These are phyloP conservation scores for Camelina neglecta DNA, from an alignment of 345 rosid genomes.

Conservation along the genomic window DNA sequence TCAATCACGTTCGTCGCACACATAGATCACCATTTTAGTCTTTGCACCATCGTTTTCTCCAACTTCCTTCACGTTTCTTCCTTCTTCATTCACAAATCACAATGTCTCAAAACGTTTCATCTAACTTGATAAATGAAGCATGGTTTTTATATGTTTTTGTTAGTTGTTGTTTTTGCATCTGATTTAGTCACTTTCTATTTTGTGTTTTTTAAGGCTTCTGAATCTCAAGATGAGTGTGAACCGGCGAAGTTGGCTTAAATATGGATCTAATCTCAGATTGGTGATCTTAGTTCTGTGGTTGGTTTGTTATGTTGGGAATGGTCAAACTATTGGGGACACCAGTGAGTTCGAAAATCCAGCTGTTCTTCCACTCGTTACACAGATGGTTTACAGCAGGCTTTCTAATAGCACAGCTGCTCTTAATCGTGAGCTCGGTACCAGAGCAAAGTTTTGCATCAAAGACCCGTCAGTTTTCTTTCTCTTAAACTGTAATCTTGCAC, in stretches of 20 bases:
- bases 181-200: constrained; percentile 3
- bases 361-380: constrained; percentile 54
- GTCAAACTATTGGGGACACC: constrained; percentile 61
- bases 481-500: constrained; percentile 7
- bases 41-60: constrained; percentile 24
- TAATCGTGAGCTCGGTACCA: constrained; percentile 51
- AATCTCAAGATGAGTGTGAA: constrained; percentile 48
- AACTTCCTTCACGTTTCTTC: constrained; percentile 37
- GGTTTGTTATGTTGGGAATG: constrained; percentile 40
- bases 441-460: constrained; percentile 71
- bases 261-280: constrained; percentile 50
- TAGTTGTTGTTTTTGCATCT: constrained; percentile 14
- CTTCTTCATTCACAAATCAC: constrained; percentile 9
- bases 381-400: constrained; percentile 52
- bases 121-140: constrained; percentile 5
- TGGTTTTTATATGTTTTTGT: not conserved
- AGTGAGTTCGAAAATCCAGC: constrained; percentile 54
- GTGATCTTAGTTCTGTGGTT: constrained; percentile 52
- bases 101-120: constrained; percentile 14
- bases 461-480: constrained; percentile 61
- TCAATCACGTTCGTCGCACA: constrained; percentile 35
- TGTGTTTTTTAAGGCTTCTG: constrained; percentile 3
- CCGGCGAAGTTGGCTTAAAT: constrained; percentile 42
- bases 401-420: constrained; percentile 63
- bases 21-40: constrained; percentile 10